Evolutionary conservation across 108 stramenopile genomes (phyloP).

Genomic region (Discostella pseudostelligera): DNA sequence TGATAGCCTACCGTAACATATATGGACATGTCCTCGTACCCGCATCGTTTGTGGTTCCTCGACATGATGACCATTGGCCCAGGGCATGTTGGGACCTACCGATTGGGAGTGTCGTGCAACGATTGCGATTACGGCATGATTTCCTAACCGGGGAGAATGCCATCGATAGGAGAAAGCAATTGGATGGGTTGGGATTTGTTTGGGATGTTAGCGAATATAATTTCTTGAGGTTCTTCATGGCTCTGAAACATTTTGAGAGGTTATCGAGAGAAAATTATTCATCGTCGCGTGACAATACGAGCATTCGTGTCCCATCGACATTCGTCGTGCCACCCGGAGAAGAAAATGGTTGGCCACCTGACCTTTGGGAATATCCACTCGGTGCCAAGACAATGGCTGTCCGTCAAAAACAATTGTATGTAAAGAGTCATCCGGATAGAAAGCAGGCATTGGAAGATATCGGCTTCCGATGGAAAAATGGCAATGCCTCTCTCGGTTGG

Average conservation of each 20-base stretch:
- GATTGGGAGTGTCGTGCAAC: slow-evolving; percentile 63
- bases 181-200: slow-evolving; percentile 75
- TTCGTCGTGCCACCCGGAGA: slow-evolving; percentile 64
- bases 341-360: slow-evolving; percentile 62
- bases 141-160: slow-evolving; percentile 51
- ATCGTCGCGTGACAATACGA: slow-evolving; percentile 23
- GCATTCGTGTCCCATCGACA: slow-evolving; percentile 60
- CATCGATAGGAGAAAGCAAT: slow-evolving; percentile 48
- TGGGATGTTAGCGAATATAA: slow-evolving; percentile 68
- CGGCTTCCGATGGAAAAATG: slow-evolving; percentile 67
- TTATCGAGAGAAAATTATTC: slow-evolving; percentile 33
- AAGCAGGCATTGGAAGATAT: slow-evolving; percentile 57
- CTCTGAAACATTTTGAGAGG: slow-evolving; percentile 53
- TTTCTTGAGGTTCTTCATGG: slow-evolving; percentile 57
- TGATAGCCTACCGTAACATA: slow-evolving; percentile 52
- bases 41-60: slow-evolving; percentile 69
- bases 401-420: slow-evolving; percentile 79
- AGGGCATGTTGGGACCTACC: slow-evolving; percentile 68
- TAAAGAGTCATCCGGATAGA: slow-evolving; percentile 63
- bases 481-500: slow-evolving; percentile 76
- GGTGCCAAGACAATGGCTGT: slow-evolving; percentile 80
- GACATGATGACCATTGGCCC: slow-evolving; percentile 53
- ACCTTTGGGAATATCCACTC: slow-evolving; percentile 69
- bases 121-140: slow-evolving; percentile 66
- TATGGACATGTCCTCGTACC: slow-evolving; percentile 66